Percentiles rank a stretch among this genome's conserved stretches.
Evolutionary conservation across 2,329 filamentous ascomycete genomes (phyloP).

Genomic region (Fusarium neocosmosporiellum): DNA sequence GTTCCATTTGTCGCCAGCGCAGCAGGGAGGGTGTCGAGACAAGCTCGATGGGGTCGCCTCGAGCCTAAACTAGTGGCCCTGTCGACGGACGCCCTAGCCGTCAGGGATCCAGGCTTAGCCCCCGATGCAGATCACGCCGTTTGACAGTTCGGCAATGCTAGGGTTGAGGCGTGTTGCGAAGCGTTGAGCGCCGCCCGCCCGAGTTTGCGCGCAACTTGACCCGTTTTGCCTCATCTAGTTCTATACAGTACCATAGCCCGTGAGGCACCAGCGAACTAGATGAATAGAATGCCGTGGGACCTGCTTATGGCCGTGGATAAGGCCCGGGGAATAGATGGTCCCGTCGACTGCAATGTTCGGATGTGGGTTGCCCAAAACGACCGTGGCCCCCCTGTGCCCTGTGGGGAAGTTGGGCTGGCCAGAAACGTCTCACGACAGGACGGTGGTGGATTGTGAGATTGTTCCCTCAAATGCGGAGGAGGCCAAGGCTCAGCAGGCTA

Average conservation of each 20-base stretch:
- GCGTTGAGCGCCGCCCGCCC: constrained; percentile 19
- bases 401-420: constrained; percentile 17
- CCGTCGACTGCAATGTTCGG: neutral
- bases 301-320: neutral
- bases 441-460: constrained; percentile 12
- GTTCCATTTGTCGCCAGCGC: constrained; percentile 19
- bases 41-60: constrained; percentile 36
- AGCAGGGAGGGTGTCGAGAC: constrained; percentile 33
- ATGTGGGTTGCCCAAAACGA: neutral
- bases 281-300: neutral
- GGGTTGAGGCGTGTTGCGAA: constrained; percentile 20
- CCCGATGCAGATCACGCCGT: constrained; percentile 47
- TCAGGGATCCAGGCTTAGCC: constrained; percentile 44
- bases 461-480: constrained; percentile 28
- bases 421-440: constrained; percentile 18
- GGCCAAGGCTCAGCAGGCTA: constrained; percentile 13
- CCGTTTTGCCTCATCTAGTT: neutral
- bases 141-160: constrained; percentile 44
- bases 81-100: constrained; percentile 34
- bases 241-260: neutral
- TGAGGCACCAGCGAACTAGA: neutral
- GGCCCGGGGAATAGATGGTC: neutral
- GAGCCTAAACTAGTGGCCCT: constrained; percentile 41
- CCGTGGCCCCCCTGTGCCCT: neutral
- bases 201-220: constrained; percentile 13